Evolutionary conservation across 2,329 filamentous ascomycete genomes (phyloP), one percentile per base, ranked within the genome.

Genomic region (Helicocarpus griseus): DNA sequence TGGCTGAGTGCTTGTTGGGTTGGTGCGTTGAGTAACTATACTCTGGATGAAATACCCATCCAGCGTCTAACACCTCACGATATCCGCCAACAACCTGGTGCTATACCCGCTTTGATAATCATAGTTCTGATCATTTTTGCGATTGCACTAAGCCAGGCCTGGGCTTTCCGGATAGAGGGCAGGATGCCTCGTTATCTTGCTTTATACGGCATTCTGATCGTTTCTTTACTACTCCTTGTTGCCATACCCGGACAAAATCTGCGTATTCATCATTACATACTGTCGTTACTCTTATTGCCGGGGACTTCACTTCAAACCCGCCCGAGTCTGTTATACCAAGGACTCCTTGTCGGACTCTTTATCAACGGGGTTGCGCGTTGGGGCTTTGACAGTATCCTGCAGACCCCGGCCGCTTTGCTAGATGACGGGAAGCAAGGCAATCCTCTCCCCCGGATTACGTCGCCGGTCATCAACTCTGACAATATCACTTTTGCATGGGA

Each of bases 201-300:
- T 26, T 62, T 79, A 43, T 79, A 79, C 58, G 73, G 64, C 21
- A 59, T 76, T 33, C 65, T 80, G 44, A 66, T 68, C 3, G 57
- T 58, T 13, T 58, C 60, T 6, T 59, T 81, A 1, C 58, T 79
- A 0, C 57, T 72, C 24, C 66, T 81, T 26, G 64, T 81, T n/a
- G 68, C 74, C 1, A 66, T 82, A 2, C 80, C 80, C 0, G 67
- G 74, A 36, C 75, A 82, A 67, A 78, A 77, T 54, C 69, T 83
- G 19, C 75, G 80, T n/a, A 80, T 83, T 53, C 80, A 83, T 57
- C 80, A 83, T 58, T 83, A 83, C 60, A 81, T 83, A 58, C 72
- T 83, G 3, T 77, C 75, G 1, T 69, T 83, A 0, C 66, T 83
- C 2, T 70, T 83, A 2, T 67, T 82, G 0, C 77, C 79, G 0